Evolutionary conservation across 2,329 filamentous ascomycete genomes (phyloP), one percentile per base, ranked within the genome.

Genomic region (Penicillium polonicum): DNA sequence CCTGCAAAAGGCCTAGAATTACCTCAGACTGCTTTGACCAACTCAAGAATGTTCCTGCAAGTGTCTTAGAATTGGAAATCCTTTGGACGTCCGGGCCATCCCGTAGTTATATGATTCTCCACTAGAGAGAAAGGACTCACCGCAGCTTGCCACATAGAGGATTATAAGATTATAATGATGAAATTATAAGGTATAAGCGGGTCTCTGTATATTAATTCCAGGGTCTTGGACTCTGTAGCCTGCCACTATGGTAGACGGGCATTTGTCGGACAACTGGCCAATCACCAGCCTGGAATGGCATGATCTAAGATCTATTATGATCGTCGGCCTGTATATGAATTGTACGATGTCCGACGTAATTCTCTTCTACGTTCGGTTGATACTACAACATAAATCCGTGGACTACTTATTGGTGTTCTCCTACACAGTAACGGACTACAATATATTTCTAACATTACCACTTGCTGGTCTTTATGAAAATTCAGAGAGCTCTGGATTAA

Each of bases 251-350:
- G 33, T 12, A 17, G 8, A 63, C 70, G 70, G 70, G 44, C 61
- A 68, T 65, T 72, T 70, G 56, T 70, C 70, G 70, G 69, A 48
- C 45, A 2, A 58, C 7, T 29, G 29, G 21, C 69, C 68, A 72
- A 71, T 71, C 62, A 66, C 5, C 31, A 41, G 5, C 1, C 13
- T 33, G 1, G 9, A 41, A 49, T 59, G 58, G 48, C 39, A 50
- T 59, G 62, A 65, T 63, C 56, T 57, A 58, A 49, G 42, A 65
- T 63, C 56, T 57, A 58, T 51, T 44, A 48, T 60, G 65, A 67
- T 65, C 60, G 51, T 46, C 59, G 7, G 33, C 45, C 5, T 13
- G 19, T 39, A 23, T 19, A 38, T 38, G 36, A 39, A n/a, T 39
- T 12, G 9, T 12, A 19, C 9, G 17, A 55, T 31, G 36, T 33